phyloP scores from a whole-genome alignment of 2,329 filamentous ascomycete species.

The Botryosphaeria dothidea region DNA sequence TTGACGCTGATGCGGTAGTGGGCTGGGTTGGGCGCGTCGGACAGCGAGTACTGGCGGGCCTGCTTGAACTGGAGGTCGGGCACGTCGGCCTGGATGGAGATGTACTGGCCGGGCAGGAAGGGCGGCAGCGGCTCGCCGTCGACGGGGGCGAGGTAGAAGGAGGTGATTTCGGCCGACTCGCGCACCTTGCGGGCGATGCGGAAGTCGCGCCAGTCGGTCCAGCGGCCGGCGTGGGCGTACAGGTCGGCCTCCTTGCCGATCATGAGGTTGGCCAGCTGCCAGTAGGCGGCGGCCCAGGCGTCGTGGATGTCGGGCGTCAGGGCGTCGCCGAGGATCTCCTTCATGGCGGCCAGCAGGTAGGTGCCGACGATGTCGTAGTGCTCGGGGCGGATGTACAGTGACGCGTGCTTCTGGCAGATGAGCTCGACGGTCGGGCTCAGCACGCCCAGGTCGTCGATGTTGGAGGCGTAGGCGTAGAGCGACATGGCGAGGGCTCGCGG shows the following conservation, averaged over 20 bases:
- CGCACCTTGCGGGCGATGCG: slow-evolving; percentile 63
- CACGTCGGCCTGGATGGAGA: slow-evolving; percentile 63
- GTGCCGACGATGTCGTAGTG: slow-evolving; percentile 72
- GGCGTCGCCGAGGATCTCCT: slow-evolving; percentile 64
- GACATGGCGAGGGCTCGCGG: slow-evolving; percentile 68
- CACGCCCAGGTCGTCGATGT: slow-evolving; percentile 68
- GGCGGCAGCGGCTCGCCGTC: slow-evolving; percentile 61
- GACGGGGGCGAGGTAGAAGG: slow-evolving; percentile 67
- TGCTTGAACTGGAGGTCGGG: slow-evolving; percentile 60
- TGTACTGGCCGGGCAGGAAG: slow-evolving; percentile 72
- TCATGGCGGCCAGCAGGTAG: slow-evolving; percentile 68
- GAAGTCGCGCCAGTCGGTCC: slow-evolving; percentile 70
- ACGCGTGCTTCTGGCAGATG: slow-evolving; percentile 76
- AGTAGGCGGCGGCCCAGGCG: slow-evolving; percentile 73
- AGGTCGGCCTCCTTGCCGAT: slow-evolving; percentile 65
- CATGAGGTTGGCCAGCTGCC: slow-evolving; percentile 71
- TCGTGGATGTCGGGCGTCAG: slow-evolving; percentile 65
- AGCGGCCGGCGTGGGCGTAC: slow-evolving; percentile 62
- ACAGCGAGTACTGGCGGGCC: slow-evolving; percentile 72
- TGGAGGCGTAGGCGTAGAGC: slow-evolving; percentile 69
- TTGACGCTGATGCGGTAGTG: slow-evolving; percentile 74
- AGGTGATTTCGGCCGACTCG: slow-evolving; percentile 69
- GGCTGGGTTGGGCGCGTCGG: slow-evolving; percentile 61
- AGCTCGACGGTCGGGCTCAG: slow-evolving; percentile 61
- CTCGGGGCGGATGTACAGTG: slow-evolving; percentile 66